Base-by-base conservation (phyloP, 495 filamentous ascomycete species). In the Hypomontagnella monticulosa region DNA sequence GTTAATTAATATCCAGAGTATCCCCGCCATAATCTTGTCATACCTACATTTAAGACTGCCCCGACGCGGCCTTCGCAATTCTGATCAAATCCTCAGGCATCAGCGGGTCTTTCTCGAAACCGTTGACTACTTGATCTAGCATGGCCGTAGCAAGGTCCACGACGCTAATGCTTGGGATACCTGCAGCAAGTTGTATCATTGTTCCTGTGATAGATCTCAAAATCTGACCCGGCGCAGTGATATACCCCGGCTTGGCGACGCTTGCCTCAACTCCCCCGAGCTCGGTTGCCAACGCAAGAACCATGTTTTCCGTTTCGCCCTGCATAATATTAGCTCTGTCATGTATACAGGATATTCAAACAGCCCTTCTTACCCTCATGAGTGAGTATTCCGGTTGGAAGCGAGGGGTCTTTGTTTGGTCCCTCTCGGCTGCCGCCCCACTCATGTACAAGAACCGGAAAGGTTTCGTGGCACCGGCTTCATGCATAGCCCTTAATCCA, bases 391-490 rank as follows among this genome's bases (percentile, higher is more conserved):
- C 68, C 0, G 72, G 46, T 59, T 74, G 57, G 10, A 77, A 63
- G 4, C 36, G 60, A 12, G 75, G 72, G n/a, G 52, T 74, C 50
- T 81, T 75, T 11, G 40, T 71, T 27, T 71, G 73, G 53, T 84
- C 81, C 30, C 77, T 60, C 54, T 78, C 74, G 8, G 66, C 62
- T 3, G 72, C 68, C 3, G 72, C 71, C 23, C 78, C 82, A 43
- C 79, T 82, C 47, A 78, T 74, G 51, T 83, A 85, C 5, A 84
- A 50, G 61, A 85, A 84, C n/a, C 78, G 71, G 40, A 82, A 79
- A 0, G 74, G 76, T 32, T 72, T 71, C 14, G 55, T 42, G 49
- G 48, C 15, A 43, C 66, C 63, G 18, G 70, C 54, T 15, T 71
- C 63, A 34, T 72, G 32, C 18, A 85, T 79, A 10, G 78, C 70